Percentiles rank a stretch among this genome's conserved stretches.
These are phyloP conservation scores for Exsudoporus frostii DNA, from an alignment of 768 basidiomycete genomes.

Conservation along the genomic window DNA sequence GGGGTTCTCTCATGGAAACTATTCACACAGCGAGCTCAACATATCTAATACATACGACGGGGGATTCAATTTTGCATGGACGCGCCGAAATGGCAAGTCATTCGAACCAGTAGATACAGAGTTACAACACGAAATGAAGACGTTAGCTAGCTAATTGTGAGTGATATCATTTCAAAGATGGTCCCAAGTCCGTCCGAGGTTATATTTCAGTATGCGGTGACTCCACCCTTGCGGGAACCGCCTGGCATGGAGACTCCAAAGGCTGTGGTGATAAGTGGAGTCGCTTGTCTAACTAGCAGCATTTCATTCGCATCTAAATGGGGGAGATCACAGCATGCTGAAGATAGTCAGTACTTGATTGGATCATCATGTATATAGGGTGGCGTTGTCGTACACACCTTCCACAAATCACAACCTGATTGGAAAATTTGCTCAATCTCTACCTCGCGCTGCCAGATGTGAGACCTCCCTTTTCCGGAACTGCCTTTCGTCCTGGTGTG, in stretches of 20 bases:
- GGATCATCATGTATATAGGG: constrained; percentile 2
- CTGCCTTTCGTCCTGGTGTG: constrained; percentile 2
- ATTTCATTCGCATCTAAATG: constrained; percentile 10
- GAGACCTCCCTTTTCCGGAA: constrained; percentile 6
- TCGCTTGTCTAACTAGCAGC: background rate
- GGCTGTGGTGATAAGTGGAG: background rate
- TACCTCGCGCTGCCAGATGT: constrained; percentile 11
- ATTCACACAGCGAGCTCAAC: no score
- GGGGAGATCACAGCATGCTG: constrained; percentile 5
- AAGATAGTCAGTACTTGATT: background rate
- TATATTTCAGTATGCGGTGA: constrained; percentile 1
- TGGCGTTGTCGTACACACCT: constrained; percentile 12
- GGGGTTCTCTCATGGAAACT: no score
- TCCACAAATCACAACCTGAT: constrained; percentile 2
- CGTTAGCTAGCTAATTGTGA: constrained; percentile 2
- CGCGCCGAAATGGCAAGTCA: background rate
- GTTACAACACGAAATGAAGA: background rate
- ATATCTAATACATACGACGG: constrained; percentile 4
- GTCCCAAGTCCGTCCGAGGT: background rate
- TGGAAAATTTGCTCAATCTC: constrained; percentile 5
- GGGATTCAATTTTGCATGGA: background rate
- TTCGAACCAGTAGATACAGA: background rate
- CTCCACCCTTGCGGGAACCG: background rate
- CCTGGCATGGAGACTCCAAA: background rate
- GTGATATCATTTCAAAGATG: constrained; percentile 11